Conservation (phyloP, 768 basidiomycete species). For the Melanogaster broomeanus region DNA sequence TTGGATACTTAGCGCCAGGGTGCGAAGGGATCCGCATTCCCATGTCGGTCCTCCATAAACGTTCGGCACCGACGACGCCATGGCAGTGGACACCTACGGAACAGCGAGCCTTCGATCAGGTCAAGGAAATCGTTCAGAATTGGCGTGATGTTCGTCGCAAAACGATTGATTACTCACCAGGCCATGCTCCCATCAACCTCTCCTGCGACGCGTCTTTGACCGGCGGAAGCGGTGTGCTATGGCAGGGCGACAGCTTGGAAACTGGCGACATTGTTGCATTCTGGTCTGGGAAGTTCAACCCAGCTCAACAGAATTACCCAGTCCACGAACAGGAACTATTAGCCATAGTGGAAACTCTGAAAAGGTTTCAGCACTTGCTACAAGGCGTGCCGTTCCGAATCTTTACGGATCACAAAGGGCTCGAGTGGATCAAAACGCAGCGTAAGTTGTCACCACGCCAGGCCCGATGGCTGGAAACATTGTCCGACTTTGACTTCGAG, state of each 20-base stretch:
- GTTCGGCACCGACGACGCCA: too few species aligned
- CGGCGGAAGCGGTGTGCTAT: conserved; percentile 18
- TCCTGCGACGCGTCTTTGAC: conserved; percentile 23
- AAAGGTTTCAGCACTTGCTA: conserved; percentile 29
- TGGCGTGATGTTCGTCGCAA: too few species aligned
- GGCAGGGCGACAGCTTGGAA: conserved; percentile 19
- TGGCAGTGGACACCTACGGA: too few species aligned
- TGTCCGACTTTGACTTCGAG: conserved; percentile 31
- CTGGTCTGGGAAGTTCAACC: conserved; percentile 29
- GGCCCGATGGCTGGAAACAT: conserved; percentile 25
- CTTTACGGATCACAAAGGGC: conserved; percentile 31
- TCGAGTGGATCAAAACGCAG: conserved; percentile 23
- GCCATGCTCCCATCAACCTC: conserved; percentile 14
- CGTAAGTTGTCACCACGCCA: conserved; percentile 25
- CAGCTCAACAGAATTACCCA: conserved; percentile 35
- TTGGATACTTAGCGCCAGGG: neutral
- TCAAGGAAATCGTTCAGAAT: too few species aligned
- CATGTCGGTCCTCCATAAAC: too few species aligned
- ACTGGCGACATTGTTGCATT: conserved; percentile 22
- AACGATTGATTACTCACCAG: too few species aligned
- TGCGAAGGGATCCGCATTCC: too few species aligned
- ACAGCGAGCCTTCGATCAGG: too few species aligned
- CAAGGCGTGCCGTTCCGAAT: conserved; percentile 21
- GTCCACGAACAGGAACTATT: conserved; percentile 41
- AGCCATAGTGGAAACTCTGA: conserved; percentile 38